Evolutionary conservation across 116 monocot genomes (phyloP), one percentile per base, ranked within the genome.

Genomic region (Phalaenopsis hybrid): DNA sequence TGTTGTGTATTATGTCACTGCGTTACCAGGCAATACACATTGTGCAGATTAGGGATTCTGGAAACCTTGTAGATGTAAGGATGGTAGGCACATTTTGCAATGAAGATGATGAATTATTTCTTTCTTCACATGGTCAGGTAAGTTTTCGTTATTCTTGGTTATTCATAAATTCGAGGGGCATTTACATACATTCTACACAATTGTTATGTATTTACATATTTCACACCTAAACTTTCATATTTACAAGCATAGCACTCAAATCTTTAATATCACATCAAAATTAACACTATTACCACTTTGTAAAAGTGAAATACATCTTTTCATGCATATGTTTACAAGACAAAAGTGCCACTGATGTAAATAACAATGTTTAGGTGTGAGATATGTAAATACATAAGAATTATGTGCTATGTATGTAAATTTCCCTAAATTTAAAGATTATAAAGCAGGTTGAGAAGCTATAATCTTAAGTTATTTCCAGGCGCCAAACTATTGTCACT

Each of bases 91-190:
- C 82, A 12, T 99, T 92, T 80, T 99, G 99, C 87, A 84, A 77
- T 69, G 99, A 99, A 85, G 99, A 99, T 86, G 99, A 99, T 83
- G 91, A 99, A 80, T 83, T 99, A 23, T 99, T 89, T 87, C 86
- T 99, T 21, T 89, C 88, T 76, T 99, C 94, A n/a, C 90, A 93
- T 90, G 73, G 82, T 77, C 93, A 88, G 84, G 95, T 81, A 84
- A 84, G 83, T 77, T 51, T 10, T 68, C 79, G 44, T 75, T 12
- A 68, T 11, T 43, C 43, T 50, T 34, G 25, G 31, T 31, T 31
- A 31, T 31, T 31, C 31, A 31, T 31, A 31, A 31, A 31, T 31
- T 31, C 0, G 31, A 31, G 31, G 31, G 31, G 31, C 31, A 31
- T 31, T 31, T 31, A 31, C 31, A 31, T 31, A 31, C 31, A 31